phyloP scores from a whole-genome alignment of 306 rosid genomes.

The Corylus avellana region DNA sequence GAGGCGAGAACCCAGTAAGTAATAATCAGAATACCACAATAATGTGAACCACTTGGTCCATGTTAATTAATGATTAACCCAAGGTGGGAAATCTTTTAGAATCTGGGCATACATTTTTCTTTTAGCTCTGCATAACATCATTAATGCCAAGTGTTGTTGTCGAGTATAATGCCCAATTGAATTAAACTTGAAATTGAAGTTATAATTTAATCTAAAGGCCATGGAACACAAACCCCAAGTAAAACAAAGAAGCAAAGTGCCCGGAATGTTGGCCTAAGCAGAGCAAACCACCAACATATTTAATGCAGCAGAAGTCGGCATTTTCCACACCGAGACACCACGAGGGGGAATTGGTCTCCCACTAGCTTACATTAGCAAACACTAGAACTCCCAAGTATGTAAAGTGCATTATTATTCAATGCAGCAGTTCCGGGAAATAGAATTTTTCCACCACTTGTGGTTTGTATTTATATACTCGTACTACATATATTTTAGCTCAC shows the following conservation, averaged over 20 bases:
- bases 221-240: constrained; percentile 22
- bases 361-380: constrained; percentile 36
- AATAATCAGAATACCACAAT: constrained; percentile 29
- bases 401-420: constrained; percentile 7
- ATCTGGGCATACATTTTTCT: not conserved
- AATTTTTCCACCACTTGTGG: constrained; percentile 25
- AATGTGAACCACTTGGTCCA: constrained; percentile 42
- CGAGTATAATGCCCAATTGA: not conserved
- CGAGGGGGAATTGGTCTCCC: constrained; percentile 52
- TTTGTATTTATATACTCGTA: not conserved
- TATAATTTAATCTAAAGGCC: too few relatives aligned
- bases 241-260: constrained; percentile 8
- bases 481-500: constrained; percentile 10
- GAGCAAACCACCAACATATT: constrained; percentile 17
- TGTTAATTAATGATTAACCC: constrained; percentile 29
- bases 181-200: constrained; percentile 1
- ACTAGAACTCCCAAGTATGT: constrained; percentile 16
- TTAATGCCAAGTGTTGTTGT: not conserved
- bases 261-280: constrained; percentile 39
- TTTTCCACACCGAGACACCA: constrained; percentile 23
- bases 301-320: constrained; percentile 31
- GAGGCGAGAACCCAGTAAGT: constrained; percentile 13
- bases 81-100: constrained; percentile 17
- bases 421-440: constrained; percentile 13
- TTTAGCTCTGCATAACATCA: constrained; percentile 34